These are phyloP conservation scores for Sutorius australiensis DNA, from an alignment of 768 basidiomycete species.

Conservation along the genomic window DNA sequence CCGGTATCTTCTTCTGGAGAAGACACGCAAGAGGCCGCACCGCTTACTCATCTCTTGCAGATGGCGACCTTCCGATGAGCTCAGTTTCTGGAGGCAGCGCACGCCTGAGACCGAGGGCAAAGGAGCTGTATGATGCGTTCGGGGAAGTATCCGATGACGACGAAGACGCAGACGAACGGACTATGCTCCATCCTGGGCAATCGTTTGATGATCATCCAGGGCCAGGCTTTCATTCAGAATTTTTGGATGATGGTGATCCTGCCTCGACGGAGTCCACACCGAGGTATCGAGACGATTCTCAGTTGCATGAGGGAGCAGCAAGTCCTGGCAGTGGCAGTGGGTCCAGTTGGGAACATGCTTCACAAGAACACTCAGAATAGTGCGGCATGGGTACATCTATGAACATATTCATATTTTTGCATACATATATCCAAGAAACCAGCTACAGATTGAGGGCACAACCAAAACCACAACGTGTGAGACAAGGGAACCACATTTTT, in stretches of 20 bases:
- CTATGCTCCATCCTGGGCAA: constrained; percentile 46
- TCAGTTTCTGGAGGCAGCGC: constrained; percentile 46
- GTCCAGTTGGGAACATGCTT: constrained; percentile 77
- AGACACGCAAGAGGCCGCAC: constrained; percentile 43
- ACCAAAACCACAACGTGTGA: constrained; percentile 9
- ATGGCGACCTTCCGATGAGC: constrained; percentile 76
- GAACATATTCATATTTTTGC: constrained; percentile 22
- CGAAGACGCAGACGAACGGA: constrained; percentile 72
- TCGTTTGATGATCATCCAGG: constrained; percentile 33
- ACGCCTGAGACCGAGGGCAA: constrained; percentile 51
- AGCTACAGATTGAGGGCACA: constrained; percentile 11
- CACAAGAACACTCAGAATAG: constrained; percentile 33
- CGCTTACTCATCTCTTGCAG: constrained; percentile 58
- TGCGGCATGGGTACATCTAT: constrained; percentile 11
- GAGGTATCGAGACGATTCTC: constrained; percentile 55
- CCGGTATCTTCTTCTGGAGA: constrained; percentile 77
- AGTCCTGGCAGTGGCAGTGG: constrained; percentile 41
- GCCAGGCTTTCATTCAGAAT: constrained; percentile 70
- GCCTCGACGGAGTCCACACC: constrained; percentile 28
- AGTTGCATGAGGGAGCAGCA: constrained; percentile 14
- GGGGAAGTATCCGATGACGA: constrained; percentile 85
- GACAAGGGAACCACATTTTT: neutral
- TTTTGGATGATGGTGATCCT: constrained; percentile 77
- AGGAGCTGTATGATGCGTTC: constrained; percentile 96
- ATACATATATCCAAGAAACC: constrained; percentile 13